These are phyloP conservation scores for Exophiala sp. DNA, from an alignment of 2,329 filamentous ascomycete genomes.

Conservation along the genomic window DNA sequence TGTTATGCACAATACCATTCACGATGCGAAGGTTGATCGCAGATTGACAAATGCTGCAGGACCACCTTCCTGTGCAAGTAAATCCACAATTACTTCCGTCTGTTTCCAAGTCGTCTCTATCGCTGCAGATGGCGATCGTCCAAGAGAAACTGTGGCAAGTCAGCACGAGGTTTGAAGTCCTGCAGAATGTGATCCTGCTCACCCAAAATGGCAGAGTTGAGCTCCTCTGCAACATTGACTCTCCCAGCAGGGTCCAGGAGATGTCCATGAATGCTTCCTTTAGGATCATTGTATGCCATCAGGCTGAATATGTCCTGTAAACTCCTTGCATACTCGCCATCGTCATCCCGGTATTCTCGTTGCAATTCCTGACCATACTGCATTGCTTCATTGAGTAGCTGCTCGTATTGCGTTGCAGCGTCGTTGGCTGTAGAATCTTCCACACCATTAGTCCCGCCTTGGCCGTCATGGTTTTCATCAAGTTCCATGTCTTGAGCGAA, in stretches of 20 bases:
- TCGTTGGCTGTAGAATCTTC: conserved; percentile 33
- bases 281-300: conserved; percentile 77
- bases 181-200: conserved; percentile 47
- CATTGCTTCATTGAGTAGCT: conserved; percentile 64
- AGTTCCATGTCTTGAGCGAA: conserved; percentile 54
- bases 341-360: conserved; percentile 68
- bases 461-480: conserved; percentile 37
- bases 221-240: conserved; percentile 76
- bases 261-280: conserved; percentile 68
- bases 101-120: conserved; percentile 81
- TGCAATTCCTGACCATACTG: conserved; percentile 73
- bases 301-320: conserved; percentile 82
- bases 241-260: conserved; percentile 71
- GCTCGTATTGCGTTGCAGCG: conserved; percentile 35
- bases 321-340: conserved; percentile 64
- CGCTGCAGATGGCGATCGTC: conserved; percentile 80
- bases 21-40: conserved; percentile 15
- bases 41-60: conserved; percentile 77
- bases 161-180: conserved; percentile 9
- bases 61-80: conserved; percentile 71
- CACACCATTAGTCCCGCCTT: conserved; percentile 29
- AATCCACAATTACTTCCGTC: conserved; percentile 77
- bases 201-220: conserved; percentile 91
- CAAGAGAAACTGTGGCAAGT: conserved; percentile 64
- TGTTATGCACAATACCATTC: not conserved